These are phyloP conservation scores for Paramarasmius palmivorus DNA, from an alignment of 1,284 basidiomycete genomes.

Conservation along the genomic window DNA sequence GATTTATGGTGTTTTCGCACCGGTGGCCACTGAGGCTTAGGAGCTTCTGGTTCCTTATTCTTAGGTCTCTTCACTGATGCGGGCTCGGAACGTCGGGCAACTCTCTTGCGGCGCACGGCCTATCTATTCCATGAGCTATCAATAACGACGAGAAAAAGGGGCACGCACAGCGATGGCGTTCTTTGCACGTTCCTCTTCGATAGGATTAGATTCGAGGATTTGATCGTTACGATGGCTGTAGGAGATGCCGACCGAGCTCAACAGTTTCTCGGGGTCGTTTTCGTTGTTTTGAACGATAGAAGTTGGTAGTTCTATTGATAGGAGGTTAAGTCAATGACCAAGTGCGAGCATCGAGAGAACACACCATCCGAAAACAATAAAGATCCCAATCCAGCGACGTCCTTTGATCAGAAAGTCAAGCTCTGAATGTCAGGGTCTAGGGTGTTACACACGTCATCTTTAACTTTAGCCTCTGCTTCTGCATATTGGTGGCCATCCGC, in stretches of 20 bases:
- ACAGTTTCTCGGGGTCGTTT: conserved; percentile 52
- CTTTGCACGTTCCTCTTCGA: conserved; percentile 63
- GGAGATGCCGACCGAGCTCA: conserved; percentile 59
- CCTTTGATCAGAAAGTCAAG: conserved; percentile 36
- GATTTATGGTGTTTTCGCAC: conserved; percentile 56
- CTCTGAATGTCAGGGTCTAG: not conserved
- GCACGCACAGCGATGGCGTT: conserved; percentile 51
- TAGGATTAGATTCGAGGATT: conserved; percentile 64
- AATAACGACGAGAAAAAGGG: not conserved
- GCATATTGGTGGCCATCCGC: conserved; percentile 35
- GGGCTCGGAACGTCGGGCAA: conserved; percentile 23
- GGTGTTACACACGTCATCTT: conserved; percentile 48
- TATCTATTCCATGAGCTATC: conserved; percentile 16
- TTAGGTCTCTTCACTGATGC: conserved; percentile 12
- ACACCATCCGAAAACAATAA: conserved; percentile 71
- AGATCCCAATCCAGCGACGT: conserved; percentile 61
- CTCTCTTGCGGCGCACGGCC: conserved; percentile 27
- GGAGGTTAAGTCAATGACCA: not conserved
- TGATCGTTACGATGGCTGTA: conserved; percentile 76
- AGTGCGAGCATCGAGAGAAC: conserved; percentile 16
- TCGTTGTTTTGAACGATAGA: conserved; percentile 31
- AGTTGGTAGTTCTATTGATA: conserved; percentile 24
- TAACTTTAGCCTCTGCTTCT: conserved; percentile 54
- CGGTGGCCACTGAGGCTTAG: conserved; percentile 63
- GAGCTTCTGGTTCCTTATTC: conserved; percentile 26